These are phyloP conservation scores for Platanthera guangdongensis DNA, from an alignment of 106 monocot species.

Conservation along the genomic window DNA sequence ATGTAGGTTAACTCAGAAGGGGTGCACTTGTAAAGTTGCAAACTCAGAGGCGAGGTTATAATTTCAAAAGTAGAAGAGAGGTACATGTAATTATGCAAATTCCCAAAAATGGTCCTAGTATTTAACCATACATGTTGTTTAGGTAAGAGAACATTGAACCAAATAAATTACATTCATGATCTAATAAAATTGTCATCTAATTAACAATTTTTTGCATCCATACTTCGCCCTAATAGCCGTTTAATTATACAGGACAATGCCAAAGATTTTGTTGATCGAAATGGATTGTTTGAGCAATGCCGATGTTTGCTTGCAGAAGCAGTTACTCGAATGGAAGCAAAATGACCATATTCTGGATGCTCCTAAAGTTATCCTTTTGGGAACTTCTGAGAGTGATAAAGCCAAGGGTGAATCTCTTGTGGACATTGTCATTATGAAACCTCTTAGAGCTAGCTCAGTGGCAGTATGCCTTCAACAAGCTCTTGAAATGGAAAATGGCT, in stretches of 20 bases:
- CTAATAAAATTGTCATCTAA: too few species aligned
- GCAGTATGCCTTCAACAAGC: constrained; percentile 70
- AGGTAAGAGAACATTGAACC: too few species aligned
- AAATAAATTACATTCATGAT: too few species aligned
- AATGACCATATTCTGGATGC: constrained; percentile 19
- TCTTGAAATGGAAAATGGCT: constrained; percentile 35
- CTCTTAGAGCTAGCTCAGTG: constrained; percentile 68
- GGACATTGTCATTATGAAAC: constrained; percentile 61
- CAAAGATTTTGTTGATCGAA: constrained; percentile 58
- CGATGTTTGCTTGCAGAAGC: constrained; percentile 17
- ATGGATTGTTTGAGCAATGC: constrained; percentile 47
- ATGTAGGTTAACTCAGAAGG: too few species aligned
- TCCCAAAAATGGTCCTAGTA: too few species aligned
- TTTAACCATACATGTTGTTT: too few species aligned
- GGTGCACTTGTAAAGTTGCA: too few species aligned
- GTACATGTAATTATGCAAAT: too few species aligned
- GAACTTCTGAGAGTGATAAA: constrained; percentile 52
- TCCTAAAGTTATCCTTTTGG: constrained; percentile 60
- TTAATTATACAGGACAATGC: constrained; percentile 17
- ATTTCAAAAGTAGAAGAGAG: too few species aligned
- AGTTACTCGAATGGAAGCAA: constrained; percentile 32
- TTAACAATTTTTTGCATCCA: too few species aligned
- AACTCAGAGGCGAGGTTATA: too few species aligned
- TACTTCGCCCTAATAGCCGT: neutral
- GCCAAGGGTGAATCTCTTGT: constrained; percentile 25